These are phyloP conservation scores for Teratosphaeria viscida DNA, from an alignment of 2,329 filamentous ascomycete species.

Conservation along the genomic window DNA sequence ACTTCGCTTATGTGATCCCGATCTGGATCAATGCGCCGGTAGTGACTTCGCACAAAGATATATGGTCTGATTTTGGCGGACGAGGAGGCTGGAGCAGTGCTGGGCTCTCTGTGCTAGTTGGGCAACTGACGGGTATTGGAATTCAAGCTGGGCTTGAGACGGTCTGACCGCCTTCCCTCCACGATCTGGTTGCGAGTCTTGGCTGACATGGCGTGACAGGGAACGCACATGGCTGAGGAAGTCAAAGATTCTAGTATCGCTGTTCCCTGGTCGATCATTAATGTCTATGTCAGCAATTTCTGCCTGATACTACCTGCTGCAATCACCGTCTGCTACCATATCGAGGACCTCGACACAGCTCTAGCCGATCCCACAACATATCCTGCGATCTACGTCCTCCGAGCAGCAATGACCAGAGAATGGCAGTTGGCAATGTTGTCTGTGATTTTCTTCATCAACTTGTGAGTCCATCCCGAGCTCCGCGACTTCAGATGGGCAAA, in stretches of 20 bases:
- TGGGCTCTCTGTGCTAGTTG: slow-evolving; percentile 28
- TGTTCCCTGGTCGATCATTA: slow-evolving; percentile 34
- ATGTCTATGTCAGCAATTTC: slow-evolving; percentile 27
- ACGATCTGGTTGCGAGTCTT: background rate
- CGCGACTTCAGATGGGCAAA: background rate
- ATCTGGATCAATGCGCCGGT: slow-evolving; percentile 4
- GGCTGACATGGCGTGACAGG: background rate
- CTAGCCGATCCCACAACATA: slow-evolving; percentile 22
- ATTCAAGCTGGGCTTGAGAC: slow-evolving; percentile 24
- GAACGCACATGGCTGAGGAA: slow-evolving; percentile 34
- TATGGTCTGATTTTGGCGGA: slow-evolving; percentile 1
- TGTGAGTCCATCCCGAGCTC: slow-evolving; percentile 5
- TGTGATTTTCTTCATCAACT: slow-evolving; percentile 6
- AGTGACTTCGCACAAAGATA: slow-evolving; percentile 1
- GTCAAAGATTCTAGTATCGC: slow-evolving; percentile 31
- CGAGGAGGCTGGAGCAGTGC: background rate
- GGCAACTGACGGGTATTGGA: slow-evolving; percentile 27
- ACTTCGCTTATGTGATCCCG: slow-evolving; percentile 4
- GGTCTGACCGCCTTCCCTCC: slow-evolving; percentile 7
- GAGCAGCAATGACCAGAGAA: slow-evolving; percentile 7
- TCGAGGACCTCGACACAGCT: slow-evolving; percentile 7
- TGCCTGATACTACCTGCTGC: slow-evolving; percentile 18
- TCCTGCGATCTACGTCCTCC: slow-evolving; percentile 28
- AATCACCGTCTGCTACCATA: slow-evolving; percentile 10
- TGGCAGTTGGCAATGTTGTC: slow-evolving; percentile 10